Evolutionary conservation across 257 asterid species (phyloP).

Genomic region (Linaria vulgaris): DNA sequence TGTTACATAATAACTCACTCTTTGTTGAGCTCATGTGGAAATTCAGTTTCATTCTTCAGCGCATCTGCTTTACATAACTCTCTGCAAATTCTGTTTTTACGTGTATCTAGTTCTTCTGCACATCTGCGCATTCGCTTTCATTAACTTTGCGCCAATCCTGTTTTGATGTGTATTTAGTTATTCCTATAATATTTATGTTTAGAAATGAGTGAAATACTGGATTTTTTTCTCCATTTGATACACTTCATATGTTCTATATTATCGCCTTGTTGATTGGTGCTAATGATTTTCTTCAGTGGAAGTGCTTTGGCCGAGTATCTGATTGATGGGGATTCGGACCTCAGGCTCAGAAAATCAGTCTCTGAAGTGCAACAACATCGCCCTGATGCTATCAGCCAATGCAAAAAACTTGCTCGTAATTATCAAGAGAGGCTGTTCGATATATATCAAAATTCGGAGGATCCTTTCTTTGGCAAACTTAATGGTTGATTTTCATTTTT

Average conservation of each 20-base stretch:
- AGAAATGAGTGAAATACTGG: no score
- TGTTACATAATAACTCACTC: no score
- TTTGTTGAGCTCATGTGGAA: no score
- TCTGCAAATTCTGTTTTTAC: no score
- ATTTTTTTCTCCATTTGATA: no score
- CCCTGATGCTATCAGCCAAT: slow-evolving; percentile 19
- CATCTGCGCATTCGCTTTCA: no score
- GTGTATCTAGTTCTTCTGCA: no score
- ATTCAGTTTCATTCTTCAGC: no score
- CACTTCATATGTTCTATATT: neutral
- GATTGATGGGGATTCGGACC: slow-evolving; percentile 29
- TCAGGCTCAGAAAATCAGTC: slow-evolving; percentile 28
- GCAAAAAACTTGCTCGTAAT: slow-evolving; percentile 9
- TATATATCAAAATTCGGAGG: neutral
- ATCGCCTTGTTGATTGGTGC: neutral
- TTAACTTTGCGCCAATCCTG: no score
- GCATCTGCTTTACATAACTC: no score
- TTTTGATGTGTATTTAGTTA: no score
- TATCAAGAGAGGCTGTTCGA: slow-evolving; percentile 14
- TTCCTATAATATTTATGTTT: no score
- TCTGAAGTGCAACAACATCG: slow-evolving; percentile 21
- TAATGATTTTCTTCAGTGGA: slow-evolving; percentile 17
- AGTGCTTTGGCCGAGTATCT: slow-evolving; percentile 28
- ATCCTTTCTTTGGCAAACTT: slow-evolving; percentile 1
- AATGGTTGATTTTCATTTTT: neutral